These are phyloP conservation scores for Cryoendolithus antarcticus DNA, from an alignment of 2,329 filamentous ascomycete genomes.

Conservation along the genomic window DNA sequence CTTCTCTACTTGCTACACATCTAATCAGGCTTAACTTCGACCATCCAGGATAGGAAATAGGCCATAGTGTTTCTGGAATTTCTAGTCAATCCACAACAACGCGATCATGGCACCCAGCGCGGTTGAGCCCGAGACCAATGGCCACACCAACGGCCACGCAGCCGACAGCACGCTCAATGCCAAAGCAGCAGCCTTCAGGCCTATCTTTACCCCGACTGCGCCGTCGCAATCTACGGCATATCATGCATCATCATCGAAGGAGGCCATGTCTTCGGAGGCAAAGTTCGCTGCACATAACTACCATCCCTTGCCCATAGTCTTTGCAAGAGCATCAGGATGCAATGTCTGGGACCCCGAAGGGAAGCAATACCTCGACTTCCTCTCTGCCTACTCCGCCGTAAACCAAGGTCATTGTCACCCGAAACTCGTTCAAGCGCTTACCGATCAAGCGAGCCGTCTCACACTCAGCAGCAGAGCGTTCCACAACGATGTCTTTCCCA, in stretches of 20 bases:
- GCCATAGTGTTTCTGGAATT: too few relatives aligned
- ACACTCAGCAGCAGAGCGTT: conserved; percentile 92
- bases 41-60: too few relatives aligned
- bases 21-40: too few relatives aligned
- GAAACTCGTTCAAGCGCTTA: conserved; percentile 79
- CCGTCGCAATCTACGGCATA: conserved; percentile 35
- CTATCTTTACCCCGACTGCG: conserved; percentile 4
- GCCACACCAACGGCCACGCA: conserved; percentile 13
- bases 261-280: conserved; percentile 70
- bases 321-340: conserved; percentile 70
- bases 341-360: conserved; percentile 91
- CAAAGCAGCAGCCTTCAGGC: conserved; percentile 29
- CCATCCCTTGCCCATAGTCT: conserved; percentile 90
- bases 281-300: conserved; percentile 95
- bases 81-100: not conserved
- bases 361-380: conserved; percentile 90
- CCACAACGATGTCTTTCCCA: conserved; percentile 96
- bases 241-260: conserved; percentile 67
- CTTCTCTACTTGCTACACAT: too few relatives aligned
- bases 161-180: conserved; percentile 24
- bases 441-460: conserved; percentile 76
- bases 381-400: conserved; percentile 94
- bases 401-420: conserved; percentile 98
- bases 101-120: conserved; percentile 25
- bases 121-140: conserved; percentile 11